Evolutionary conservation across 257 asterid genomes (phyloP).

Genomic region (Coffea canephora): DNA sequence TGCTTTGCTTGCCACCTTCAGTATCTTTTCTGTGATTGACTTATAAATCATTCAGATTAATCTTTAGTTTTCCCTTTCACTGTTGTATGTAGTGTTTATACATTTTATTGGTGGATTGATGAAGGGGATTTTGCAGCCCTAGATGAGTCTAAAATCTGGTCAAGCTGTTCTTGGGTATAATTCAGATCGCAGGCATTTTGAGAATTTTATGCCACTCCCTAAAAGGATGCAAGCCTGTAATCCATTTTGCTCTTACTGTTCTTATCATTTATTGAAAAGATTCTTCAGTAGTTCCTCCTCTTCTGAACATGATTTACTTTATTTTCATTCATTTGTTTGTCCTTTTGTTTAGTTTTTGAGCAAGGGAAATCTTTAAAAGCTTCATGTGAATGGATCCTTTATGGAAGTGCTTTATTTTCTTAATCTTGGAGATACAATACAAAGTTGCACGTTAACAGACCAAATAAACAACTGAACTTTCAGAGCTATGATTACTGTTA

Average conservation of each 20-base stretch:
- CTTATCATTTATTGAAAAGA: too few relatives aligned
- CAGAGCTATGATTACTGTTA: neutral
- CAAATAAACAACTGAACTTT: neutral
- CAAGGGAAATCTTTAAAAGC: neutral
- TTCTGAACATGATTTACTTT: neutral
- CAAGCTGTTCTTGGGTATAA: neutral
- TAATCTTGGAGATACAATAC: neutral
- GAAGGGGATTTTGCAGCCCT: neutral
- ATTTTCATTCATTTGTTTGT: too few relatives aligned
- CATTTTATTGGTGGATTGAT: neutral
- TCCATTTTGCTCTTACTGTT: neutral
- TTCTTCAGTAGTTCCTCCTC: neutral
- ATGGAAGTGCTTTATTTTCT: neutral
- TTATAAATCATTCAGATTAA: neutral
- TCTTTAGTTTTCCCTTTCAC: neutral
- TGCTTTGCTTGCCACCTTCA: conserved; percentile 11
- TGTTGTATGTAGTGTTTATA: neutral
- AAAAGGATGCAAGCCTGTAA: neutral
- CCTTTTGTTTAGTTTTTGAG: too few relatives aligned
- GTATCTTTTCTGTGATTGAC: neutral
- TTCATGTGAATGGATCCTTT: neutral
- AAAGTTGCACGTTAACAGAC: neutral
- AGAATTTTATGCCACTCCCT: neutral
- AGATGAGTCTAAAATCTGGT: neutral
- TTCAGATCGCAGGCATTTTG: neutral